Base-by-base conservation (phyloP, 2,329 filamentous ascomycete genomes). In the Aurifilum marmelostoma region DNA sequence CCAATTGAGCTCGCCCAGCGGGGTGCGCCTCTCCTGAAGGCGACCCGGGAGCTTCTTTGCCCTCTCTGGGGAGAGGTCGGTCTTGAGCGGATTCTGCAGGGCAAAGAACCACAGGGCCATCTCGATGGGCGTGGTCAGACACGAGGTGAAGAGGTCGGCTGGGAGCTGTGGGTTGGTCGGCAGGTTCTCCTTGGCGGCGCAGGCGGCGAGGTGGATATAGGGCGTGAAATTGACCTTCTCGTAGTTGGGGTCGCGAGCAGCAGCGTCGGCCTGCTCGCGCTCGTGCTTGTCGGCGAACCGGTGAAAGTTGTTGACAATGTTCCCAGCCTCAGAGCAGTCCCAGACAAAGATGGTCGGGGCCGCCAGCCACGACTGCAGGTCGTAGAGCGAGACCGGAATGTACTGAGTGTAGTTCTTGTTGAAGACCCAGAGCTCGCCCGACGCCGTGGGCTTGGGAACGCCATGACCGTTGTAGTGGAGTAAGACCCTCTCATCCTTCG, bases 371-470 rank as follows among this genome's bases (percentile, higher is more conserved):
- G 92, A 91, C 79, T 98, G 95, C 59, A 99, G 82, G 77, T 99
- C 96, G 76, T 97, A 97, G 11, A 99, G 83, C 0, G 95, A 97
- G 58, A 99, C 92, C 0, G 96, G 96, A 56, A 99, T 99, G 77
- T 99, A 99, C 80, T 99, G 96, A 0, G 96, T 99, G 78, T 97
- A 99, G 74, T 93, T 98, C 75, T 96, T 95, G 80, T 99, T 99
- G 80, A 99, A 99, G 6, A 98, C 97, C 96, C 96, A 99, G 27
- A 99, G 97, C 79, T 99, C 96, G 18, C 96, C 96, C 5, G 95
- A 97, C 3, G 92, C 89, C 0, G 96, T 99, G 3, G 96, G 96
- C 76, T 97, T 93, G 1, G 96, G 96, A 14, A 99, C 96, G 61
- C 96, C 96, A 79, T 99, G 96, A 21, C 96, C 96, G 75, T 99